Evolutionary conservation across 2,329 filamentous ascomycete species (phyloP), one percentile per base, ranked within the genome.

Genomic region (Sodiomyces alkalinus): DNA sequence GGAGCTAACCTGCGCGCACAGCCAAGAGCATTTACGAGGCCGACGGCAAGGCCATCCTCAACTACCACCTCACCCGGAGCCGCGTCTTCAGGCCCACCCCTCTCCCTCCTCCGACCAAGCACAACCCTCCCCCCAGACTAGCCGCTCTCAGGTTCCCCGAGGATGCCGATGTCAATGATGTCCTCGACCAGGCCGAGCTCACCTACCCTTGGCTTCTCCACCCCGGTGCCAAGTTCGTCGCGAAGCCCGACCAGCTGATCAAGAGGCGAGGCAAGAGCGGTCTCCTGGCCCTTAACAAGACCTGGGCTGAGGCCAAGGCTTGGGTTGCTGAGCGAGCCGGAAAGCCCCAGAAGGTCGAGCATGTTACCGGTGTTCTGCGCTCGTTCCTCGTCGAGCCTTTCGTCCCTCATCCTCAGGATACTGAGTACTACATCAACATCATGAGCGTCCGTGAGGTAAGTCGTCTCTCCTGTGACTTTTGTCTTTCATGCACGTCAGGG

Each of bases 341-440:
- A 53, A 96, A 93, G 74, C 62, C 72, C 47, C 80, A 93, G 55
- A 73, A 85, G 65, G 90, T 98, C 43, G 90, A 98, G 75, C 79
- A 80, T 46, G 77, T 85, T 43, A 73, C 80, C 39, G 90, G 90
- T 55, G 73, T 80, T 40, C 70, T 98, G 54, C 78, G 86, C 56
- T 81, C 92, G 49, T 98, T 98, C 71, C 69, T 98, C 41, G 86
- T 98, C 44, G 90, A 98, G 74, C 90, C 90, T 29, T 96, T 98
- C 52, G 86, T 96, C 38, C 90, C 87, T 48, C 90, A 98, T 62
- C 80, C 86, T 40, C 72, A 85, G 47, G 79, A 85, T 56, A 94
- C 87, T 40, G 90, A 98, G 63, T 96, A 96, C 68, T 98, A 98
- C 65, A 93, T 98, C 68, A 94, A 94, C 76, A 98, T 98, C 68